Percentiles rank a stretch among this genome's conserved stretches.
These are phyloP conservation scores for Nicotiana paniculata DNA, from an alignment of 257 asterid genomes.

Conservation along the genomic window DNA sequence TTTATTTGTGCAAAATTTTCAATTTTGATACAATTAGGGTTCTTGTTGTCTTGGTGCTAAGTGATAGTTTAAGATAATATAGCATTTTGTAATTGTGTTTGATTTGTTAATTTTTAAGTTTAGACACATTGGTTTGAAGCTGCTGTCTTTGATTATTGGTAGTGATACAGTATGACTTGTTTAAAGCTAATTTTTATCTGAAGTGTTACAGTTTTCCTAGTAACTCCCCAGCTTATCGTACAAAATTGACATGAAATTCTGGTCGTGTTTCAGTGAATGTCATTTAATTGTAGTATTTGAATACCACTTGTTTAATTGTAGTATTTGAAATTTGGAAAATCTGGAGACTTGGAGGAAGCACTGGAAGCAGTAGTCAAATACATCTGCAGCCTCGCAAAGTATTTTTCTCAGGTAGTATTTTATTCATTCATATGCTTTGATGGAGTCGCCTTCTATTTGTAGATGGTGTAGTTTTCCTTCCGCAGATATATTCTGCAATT, in stretches of 20 bases:
- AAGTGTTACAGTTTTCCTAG: neutral
- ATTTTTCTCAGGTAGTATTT: constrained; percentile 50
- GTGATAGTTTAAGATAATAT: constrained; percentile 1
- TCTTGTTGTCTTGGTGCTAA: neutral
- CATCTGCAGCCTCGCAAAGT: constrained; percentile 53
- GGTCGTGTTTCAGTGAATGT: neutral
- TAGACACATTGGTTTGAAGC: neutral
- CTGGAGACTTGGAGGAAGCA: constrained; percentile 59
- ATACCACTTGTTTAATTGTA: constrained; percentile 9
- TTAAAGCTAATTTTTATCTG: neutral
- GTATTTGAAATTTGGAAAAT: constrained; percentile 36
- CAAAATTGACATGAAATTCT: neutral
- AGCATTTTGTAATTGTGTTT: neutral
- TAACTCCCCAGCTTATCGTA: neutral
- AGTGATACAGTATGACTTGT: neutral
- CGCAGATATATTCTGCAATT: too few species aligned
- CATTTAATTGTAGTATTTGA: neutral
- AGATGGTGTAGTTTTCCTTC: too few species aligned
- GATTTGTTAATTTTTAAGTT: neutral
- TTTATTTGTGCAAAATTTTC: too few species aligned
- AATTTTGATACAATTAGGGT: too few species aligned
- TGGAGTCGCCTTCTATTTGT: neutral
- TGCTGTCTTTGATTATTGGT: neutral
- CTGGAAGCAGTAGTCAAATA: constrained; percentile 43
- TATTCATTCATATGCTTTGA: neutral